Base-by-base conservation (phyloP, 345 rosid species). In the Barbarea vulgaris region DNA sequence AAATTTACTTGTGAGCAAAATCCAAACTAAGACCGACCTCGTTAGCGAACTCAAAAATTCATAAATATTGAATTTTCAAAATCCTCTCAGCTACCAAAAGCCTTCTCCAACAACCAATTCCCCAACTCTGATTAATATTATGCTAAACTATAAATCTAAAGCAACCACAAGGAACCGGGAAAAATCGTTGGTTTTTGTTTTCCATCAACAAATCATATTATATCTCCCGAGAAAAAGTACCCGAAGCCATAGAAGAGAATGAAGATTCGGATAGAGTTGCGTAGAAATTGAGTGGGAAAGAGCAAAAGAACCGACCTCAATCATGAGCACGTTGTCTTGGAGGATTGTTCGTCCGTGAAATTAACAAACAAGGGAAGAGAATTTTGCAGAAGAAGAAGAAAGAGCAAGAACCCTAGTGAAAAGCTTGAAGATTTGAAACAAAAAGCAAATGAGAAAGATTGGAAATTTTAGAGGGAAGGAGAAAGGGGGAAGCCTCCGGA, bases 221-320 rank as follows among this genome's bases (percentile, higher is more conserved):
- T 11, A 55, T 30, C 11, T 3, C 10, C 53, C 7, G 4, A 50
- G 31, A 3, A 63, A 33, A 25, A 18, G 2, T 2, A 18, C 62
- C 36, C 63, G 54, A 30, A 42, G 6, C 15, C 25, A 33, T 17
- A 15, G 19, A 42, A 5, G 21, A 39, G 42, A 17, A 15, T 51
- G 5, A 0, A 17, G 37, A 61, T 9, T 46, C 46, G 22, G 64
- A 9, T 3, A 25, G 0, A 54, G 4, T 0, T 9, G 12, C 22
- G 30, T 9, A 1, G 14, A 46, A 69, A 14, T 13, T 42, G 47
- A 48, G 21, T 7, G 55, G 53, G 19, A 25, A 30, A 52, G 28
- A 75, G 50, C 7, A 60, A 10, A 59, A 31, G 46, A 48, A 76
- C 64, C 10, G 59, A 80, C 83, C 83, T 80, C 71, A 76, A 76